phyloP scores from a whole-genome alignment of 495 filamentous ascomycete genomes.

The Viridothelium virens region DNA sequence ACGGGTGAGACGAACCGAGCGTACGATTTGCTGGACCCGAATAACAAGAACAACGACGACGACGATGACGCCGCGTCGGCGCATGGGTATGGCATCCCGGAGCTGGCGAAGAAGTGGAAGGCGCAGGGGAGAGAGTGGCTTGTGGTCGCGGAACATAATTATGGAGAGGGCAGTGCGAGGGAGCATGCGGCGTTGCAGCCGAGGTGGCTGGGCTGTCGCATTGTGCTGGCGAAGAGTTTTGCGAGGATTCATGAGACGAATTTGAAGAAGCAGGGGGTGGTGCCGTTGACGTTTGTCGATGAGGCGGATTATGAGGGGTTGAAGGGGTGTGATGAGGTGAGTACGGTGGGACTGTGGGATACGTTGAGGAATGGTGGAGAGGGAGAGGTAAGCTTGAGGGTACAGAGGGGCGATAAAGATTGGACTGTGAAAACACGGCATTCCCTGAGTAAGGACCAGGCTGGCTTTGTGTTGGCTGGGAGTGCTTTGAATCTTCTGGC shows the following conservation, averaged over 20 bases:
- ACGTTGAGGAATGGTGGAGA: slow-evolving; percentile 68
- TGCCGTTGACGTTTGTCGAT: slow-evolving; percentile 80
- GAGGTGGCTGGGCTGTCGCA: slow-evolving; percentile 77
- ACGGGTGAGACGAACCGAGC: slow-evolving; percentile 88
- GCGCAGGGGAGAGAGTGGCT: slow-evolving; percentile 66
- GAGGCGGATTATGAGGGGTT: slow-evolving; percentile 82
- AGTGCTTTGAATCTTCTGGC: slow-evolving; percentile 87
- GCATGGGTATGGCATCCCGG: slow-evolving; percentile 59
- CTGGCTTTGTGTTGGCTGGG: slow-evolving; percentile 81
- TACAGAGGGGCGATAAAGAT: slow-evolving; percentile 55
- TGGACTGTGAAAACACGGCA: slow-evolving; percentile 59
- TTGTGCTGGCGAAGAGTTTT: slow-evolving; percentile 87
- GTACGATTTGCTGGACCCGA: slow-evolving; percentile 79
- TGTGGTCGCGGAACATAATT: slow-evolving; percentile 94
- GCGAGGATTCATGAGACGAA: slow-evolving; percentile 98
- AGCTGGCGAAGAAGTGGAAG: slow-evolving; percentile 77
- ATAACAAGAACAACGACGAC: slow-evolving; percentile 22
- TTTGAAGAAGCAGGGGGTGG: slow-evolving; percentile 96
- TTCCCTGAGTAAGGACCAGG: slow-evolving; percentile 79
- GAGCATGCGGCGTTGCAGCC: slow-evolving; percentile 98
- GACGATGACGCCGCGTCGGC: slow-evolving; percentile 36
- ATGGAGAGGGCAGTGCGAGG: slow-evolving; percentile 89
- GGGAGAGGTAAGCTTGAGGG: slow-evolving; percentile 62
- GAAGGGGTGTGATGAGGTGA: slow-evolving; percentile 69
- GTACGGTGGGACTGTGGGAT: slow-evolving; percentile 73